A percentile compares a stretch with the other conserved stretches of the same genome.
These are phyloP conservation scores for Trichoderma sp. DNA, from an alignment of 2,329 filamentous ascomycete species.

Conservation along the genomic window DNA sequence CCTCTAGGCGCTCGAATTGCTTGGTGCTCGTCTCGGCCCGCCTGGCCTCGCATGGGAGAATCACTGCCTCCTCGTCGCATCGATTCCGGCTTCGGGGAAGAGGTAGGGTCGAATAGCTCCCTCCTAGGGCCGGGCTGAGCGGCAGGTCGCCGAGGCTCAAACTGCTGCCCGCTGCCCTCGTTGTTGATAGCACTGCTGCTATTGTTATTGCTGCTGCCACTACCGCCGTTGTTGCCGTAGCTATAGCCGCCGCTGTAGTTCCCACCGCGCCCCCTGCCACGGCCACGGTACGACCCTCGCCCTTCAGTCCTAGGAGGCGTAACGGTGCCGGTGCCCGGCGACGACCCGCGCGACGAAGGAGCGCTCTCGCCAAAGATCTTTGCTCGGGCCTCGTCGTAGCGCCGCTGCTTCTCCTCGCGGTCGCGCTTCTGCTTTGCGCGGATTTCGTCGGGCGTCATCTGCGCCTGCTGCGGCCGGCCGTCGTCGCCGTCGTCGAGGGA, in stretches of 20 bases:
- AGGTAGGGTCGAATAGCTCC: constrained; percentile 78
- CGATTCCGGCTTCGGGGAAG: constrained; percentile 63
- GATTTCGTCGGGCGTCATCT: constrained; percentile 73
- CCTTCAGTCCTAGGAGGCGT: constrained; percentile 54
- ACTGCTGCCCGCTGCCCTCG: constrained; percentile 34
- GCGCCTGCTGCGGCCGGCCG: constrained; percentile 63
- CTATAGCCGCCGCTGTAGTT: constrained; percentile 28
- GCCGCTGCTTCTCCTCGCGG: constrained; percentile 83
- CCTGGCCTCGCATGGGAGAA: constrained; percentile 38
- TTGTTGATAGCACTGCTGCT: constrained; percentile 26
- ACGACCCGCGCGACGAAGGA: constrained; percentile 59
- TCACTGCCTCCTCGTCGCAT: constrained; percentile 26
- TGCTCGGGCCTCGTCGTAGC: constrained; percentile 85
- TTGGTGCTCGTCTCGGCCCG: constrained; percentile 64
- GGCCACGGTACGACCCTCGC: constrained; percentile 42
- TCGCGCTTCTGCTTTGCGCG: constrained; percentile 76
- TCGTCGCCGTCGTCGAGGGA: constrained; percentile 55
- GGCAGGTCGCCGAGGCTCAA: constrained; percentile 30
- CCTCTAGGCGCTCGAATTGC: constrained; percentile 74
- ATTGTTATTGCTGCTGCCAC: constrained; percentile 29
- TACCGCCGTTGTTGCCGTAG: constrained; percentile 25
- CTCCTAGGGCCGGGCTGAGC: constrained; percentile 39
- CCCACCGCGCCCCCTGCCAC: constrained; percentile 49
- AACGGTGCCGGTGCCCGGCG: constrained; percentile 54
- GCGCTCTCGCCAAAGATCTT: constrained; percentile 75